A percentile compares a stretch with the other conserved stretches of the same genome.
phyloP scores from a whole-genome alignment of 495 filamentous ascomycete species.

The Aspergillus ostianus region DNA sequence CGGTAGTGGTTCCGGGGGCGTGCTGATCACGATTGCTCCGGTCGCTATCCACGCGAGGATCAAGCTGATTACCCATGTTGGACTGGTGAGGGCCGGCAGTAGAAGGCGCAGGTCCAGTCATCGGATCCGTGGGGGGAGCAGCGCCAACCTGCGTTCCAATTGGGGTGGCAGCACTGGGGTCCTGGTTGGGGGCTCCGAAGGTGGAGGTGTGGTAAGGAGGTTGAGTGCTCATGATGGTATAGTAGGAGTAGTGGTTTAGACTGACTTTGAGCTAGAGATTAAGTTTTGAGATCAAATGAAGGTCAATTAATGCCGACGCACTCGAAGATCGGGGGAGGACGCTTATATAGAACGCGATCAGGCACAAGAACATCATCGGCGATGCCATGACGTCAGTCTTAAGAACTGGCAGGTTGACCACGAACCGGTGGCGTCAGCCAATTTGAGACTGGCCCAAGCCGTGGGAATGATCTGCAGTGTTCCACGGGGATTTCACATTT shows the following conservation, averaged over 20 bases:
- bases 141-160: constrained; percentile 12
- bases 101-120: constrained; percentile 5
- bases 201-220: constrained; percentile 14
- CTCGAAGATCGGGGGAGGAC: neutral
- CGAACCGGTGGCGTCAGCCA: neutral
- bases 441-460: no score
- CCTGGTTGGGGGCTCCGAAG: constrained; percentile 9
- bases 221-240: constrained; percentile 13
- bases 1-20: neutral
- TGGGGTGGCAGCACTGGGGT: constrained; percentile 10
- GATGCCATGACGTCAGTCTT: neutral
- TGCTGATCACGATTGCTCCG: constrained; percentile 24
- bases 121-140: neutral
- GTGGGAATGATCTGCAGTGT: no score
- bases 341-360: neutral
- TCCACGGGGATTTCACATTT: no score
- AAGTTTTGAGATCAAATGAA: neutral
- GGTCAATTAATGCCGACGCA: neutral
- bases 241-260: neutral
- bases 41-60: constrained; percentile 52
- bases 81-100: constrained; percentile 35
- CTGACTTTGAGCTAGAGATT: neutral
- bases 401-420: neutral
- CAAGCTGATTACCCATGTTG: constrained; percentile 44
- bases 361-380: neutral